phyloP scores from a whole-genome alignment of 306 rosid genomes.

The Glycine soja region DNA sequence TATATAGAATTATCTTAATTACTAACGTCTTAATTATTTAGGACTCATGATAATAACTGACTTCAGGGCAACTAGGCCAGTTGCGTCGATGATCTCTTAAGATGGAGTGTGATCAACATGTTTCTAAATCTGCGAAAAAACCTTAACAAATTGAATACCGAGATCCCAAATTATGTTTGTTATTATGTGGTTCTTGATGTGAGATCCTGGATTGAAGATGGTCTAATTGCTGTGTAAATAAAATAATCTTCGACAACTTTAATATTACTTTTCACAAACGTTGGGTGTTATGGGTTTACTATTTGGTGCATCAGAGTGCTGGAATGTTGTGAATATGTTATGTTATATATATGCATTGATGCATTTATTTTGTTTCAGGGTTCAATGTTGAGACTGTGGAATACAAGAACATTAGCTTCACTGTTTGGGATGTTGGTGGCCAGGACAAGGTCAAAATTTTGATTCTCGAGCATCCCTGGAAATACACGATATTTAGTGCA shows the following conservation, averaged over 20 bases:
- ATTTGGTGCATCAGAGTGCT: constrained; percentile 8
- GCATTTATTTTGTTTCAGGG: constrained; percentile 55
- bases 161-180: constrained; percentile 5
- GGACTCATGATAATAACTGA: background rate
- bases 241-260: background rate
- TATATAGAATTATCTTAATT: background rate
- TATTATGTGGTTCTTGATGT: background rate
- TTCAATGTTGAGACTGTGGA: constrained; percentile 99
- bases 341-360: background rate
- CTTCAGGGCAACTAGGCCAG: background rate
- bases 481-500: constrained; percentile 22
- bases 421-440: constrained; percentile 99
- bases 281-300: background rate
- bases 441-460: constrained; percentile 86
- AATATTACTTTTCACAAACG: constrained; percentile 8
- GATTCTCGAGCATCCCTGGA: constrained; percentile 20
- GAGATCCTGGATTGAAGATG: constrained; percentile 22
- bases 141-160: background rate
- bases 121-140: constrained; percentile 21
- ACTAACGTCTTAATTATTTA: constrained; percentile 1
- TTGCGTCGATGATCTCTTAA: background rate
- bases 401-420: constrained; percentile 99
- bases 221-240: background rate
- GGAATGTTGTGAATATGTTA: constrained; percentile 5
- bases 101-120: background rate